Percentiles rank a stretch among this genome's conserved stretches.
Evolutionary conservation across 805 yeast genomes (phyloP).

Genomic region (Zygosaccharomyces lentus): DNA sequence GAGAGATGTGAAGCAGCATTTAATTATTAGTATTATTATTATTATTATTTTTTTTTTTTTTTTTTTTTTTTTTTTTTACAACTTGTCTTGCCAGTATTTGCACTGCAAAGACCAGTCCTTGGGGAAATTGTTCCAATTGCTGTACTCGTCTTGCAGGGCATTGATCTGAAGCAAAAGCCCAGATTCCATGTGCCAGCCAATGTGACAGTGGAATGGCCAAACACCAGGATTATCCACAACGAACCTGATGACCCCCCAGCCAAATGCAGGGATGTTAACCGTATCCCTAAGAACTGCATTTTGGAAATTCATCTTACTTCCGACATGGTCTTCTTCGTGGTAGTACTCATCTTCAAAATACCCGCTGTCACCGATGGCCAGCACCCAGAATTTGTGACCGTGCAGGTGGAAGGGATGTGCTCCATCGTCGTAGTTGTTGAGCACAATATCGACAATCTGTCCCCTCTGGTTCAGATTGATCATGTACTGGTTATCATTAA

Average conservation of each 20-base stretch:
- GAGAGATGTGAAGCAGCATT: neutral
- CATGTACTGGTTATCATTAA: conserved; percentile 17
- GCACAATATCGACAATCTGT: conserved; percentile 52
- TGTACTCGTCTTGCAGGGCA: conserved; percentile 22
- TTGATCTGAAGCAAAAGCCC: conserved; percentile 42
- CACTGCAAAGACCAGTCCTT: conserved; percentile 26
- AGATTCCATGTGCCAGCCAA: conserved; percentile 65
- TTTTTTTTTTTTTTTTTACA: neutral
- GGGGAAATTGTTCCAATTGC: conserved; percentile 24
- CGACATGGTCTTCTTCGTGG: conserved; percentile 43
- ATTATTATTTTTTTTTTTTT: no score
- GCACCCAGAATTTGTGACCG: conserved; percentile 39
- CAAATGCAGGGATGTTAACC: conserved; percentile 52
- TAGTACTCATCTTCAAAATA: conserved; percentile 23
- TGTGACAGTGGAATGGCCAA: conserved; percentile 81
- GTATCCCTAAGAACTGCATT: conserved; percentile 58
- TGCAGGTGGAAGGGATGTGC: conserved; percentile 63
- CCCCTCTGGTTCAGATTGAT: conserved; percentile 25
- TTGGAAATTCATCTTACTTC: conserved; percentile 35
- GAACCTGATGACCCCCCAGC: conserved; percentile 54
- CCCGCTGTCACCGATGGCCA: conserved; percentile 24
- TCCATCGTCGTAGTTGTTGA: conserved; percentile 66
- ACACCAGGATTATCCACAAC: conserved; percentile 74
- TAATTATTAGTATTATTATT: no score
- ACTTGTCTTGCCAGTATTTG: conserved; percentile 13